Percentiles rank a stretch among this genome's conserved stretches.
Evolutionary conservation across 768 basidiomycete species (phyloP).

Genomic region (Russula sp.): DNA sequence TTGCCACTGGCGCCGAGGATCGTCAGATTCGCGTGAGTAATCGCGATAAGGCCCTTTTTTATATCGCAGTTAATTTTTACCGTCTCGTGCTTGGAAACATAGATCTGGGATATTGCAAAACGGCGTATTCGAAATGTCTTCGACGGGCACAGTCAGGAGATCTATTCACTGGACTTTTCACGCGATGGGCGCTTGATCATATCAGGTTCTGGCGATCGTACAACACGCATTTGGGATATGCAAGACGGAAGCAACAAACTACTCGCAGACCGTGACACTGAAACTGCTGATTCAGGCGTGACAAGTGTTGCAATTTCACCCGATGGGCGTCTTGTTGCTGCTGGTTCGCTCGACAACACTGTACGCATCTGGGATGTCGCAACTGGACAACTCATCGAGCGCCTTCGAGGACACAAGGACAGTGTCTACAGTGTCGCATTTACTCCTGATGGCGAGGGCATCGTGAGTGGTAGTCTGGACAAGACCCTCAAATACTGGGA

Average conservation of each 20-base stretch:
- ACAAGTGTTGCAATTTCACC: conserved; percentile 59
- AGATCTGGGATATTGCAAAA: conserved; percentile 92
- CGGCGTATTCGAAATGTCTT: conserved; percentile 77
- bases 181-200: conserved; percentile 82
- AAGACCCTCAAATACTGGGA: conserved; percentile 66
- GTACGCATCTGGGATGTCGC: conserved; percentile 72
- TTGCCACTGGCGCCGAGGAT: conserved; percentile 88
- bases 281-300: conserved; percentile 57
- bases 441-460: conserved; percentile 82
- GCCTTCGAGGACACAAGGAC: conserved; percentile 58
- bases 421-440: conserved; percentile 76
- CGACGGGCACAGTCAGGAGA: conserved; percentile 88
- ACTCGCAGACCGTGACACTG: conserved; percentile 48
- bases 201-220: conserved; percentile 81
- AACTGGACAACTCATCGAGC: conserved; percentile 54
- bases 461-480: conserved; percentile 84
- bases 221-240: conserved; percentile 61
- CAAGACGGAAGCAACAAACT: conserved; percentile 45
- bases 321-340: conserved; percentile 57
- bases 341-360: conserved; percentile 57
- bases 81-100: conserved; percentile 8
- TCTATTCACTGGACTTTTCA: conserved; percentile 92
- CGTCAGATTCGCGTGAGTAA: conserved; percentile 76
- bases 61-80: neutral
- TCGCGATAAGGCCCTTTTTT: neutral